These are phyloP conservation scores for Trichomonascaceae sp. DNA, from an alignment of 1,139 yeast genomes.

Conservation along the genomic window DNA sequence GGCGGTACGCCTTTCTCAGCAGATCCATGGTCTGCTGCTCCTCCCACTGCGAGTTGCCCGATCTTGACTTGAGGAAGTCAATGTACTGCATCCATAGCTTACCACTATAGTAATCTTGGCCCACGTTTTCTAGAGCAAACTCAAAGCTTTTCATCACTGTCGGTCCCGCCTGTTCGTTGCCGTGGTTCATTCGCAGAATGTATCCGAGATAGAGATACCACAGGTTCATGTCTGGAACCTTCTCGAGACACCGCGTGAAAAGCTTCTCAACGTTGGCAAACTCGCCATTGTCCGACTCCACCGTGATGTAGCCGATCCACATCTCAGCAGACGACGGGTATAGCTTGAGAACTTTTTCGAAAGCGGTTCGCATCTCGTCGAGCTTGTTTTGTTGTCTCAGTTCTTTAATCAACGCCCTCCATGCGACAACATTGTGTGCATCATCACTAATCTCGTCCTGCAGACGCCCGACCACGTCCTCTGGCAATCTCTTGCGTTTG, in stretches of 20 bases:
- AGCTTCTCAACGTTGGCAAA: constrained; percentile 51
- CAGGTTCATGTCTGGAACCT: constrained; percentile 47
- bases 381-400: constrained; percentile 46
- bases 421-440: constrained; percentile 42
- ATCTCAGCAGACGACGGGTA: constrained; percentile 49
- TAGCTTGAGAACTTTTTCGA: constrained; percentile 45
- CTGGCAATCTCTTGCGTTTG: constrained; percentile 22
- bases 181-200: constrained; percentile 61
- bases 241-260: constrained; percentile 48
- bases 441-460: constrained; percentile 47
- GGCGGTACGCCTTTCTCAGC: constrained; percentile 61
- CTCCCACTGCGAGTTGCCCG: constrained; percentile 74
- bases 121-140: constrained; percentile 65
- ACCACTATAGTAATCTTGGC: constrained; percentile 62
- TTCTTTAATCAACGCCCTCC: constrained; percentile 45
- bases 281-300: constrained; percentile 58
- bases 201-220: constrained; percentile 69
- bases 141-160: constrained; percentile 74
- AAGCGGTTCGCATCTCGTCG: constrained; percentile 47
- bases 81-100: constrained; percentile 74
- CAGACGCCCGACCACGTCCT: constrained; percentile 43
- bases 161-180: constrained; percentile 60
- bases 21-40: constrained; percentile 71
- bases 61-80: constrained; percentile 67
- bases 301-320: constrained; percentile 64